A percentile compares a stretch with the other conserved stretches of the same genome.
Conservation (phyloP, 2,329 filamentous ascomycete species). For the Claviceps quebecensis region DNA sequence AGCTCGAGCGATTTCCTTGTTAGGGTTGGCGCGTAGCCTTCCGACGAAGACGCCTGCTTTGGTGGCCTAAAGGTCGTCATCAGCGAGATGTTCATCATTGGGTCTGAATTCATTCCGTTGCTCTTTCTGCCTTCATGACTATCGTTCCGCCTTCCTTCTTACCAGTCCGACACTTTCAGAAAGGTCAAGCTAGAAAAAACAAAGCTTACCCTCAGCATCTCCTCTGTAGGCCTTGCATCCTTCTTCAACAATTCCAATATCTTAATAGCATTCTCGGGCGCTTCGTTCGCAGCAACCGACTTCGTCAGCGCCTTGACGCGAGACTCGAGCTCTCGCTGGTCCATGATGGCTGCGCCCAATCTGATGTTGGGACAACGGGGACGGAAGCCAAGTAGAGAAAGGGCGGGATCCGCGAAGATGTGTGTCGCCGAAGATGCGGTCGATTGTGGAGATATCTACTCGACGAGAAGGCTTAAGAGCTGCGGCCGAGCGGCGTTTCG, state of each 20-base stretch:
- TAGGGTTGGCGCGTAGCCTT: conserved; percentile 60
- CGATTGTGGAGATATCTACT: neutral
- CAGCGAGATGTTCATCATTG: neutral
- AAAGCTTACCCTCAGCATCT: conserved; percentile 61
- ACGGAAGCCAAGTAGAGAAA: neutral
- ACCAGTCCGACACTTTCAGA: neutral
- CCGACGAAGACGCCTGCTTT: conserved; percentile 82
- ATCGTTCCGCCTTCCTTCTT: neutral
- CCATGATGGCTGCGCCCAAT: conserved; percentile 35
- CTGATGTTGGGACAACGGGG: neutral
- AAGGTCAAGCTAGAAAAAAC: neutral
- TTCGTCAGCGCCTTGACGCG: conserved; percentile 70
- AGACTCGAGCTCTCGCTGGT: conserved; percentile 66
- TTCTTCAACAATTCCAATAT: conserved; percentile 69
- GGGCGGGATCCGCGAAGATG: neutral
- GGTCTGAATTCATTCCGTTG: too few relatives aligned
- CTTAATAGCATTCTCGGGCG: conserved; percentile 54
- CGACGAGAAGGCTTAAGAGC: neutral
- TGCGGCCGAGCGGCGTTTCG: neutral
- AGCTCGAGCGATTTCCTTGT: conserved; percentile 66
- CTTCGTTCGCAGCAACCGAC: conserved; percentile 61
- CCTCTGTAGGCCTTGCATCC: conserved; percentile 72
- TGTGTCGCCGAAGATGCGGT: neutral
- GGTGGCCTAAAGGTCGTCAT: conserved; percentile 43
- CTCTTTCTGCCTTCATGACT: neutral